These are phyloP conservation scores for Diplodia sapinea DNA, from an alignment of 2,329 filamentous ascomycete genomes.

Conservation along the genomic window DNA sequence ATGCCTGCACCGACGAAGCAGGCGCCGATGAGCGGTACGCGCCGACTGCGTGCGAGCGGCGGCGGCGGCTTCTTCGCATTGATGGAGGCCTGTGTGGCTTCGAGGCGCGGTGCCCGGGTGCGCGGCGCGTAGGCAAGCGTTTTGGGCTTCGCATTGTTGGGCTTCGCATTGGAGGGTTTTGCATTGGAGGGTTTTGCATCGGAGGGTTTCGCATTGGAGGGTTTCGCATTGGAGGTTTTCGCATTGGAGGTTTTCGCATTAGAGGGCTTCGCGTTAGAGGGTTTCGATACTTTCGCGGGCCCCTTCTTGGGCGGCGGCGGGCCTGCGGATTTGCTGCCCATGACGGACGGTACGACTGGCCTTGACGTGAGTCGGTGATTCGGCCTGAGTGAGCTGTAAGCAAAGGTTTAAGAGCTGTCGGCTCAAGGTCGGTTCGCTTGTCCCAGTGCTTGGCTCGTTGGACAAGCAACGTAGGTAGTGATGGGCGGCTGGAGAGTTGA, in stretches of 20 bases:
- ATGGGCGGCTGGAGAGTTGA: too few relatives aligned
- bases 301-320: background rate
- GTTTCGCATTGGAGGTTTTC: background rate
- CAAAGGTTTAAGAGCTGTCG: too few relatives aligned
- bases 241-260: background rate
- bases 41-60: slow-evolving; percentile 2
- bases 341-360: background rate
- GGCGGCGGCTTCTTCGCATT: background rate
- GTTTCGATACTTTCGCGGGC: background rate
- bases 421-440: too few relatives aligned
- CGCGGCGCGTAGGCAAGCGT: slow-evolving; percentile 15
- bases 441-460: too few relatives aligned
- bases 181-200: background rate
- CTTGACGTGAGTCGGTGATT: too few relatives aligned
- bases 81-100: background rate
- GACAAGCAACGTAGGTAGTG: too few relatives aligned
- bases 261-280: too few relatives aligned
- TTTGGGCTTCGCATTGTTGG: slow-evolving; percentile 1
- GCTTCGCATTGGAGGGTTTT: background rate
- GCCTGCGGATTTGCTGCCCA: slow-evolving; percentile 22
- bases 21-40: slow-evolving; percentile 20
- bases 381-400: too few relatives aligned
- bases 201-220: background rate
- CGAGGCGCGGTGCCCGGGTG: slow-evolving; percentile 3
- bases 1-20: slow-evolving; percentile 7